These are phyloP conservation scores for Neospora caninum DNA, from an alignment of 169 alveolate genomes.

Conservation along the genomic window DNA sequence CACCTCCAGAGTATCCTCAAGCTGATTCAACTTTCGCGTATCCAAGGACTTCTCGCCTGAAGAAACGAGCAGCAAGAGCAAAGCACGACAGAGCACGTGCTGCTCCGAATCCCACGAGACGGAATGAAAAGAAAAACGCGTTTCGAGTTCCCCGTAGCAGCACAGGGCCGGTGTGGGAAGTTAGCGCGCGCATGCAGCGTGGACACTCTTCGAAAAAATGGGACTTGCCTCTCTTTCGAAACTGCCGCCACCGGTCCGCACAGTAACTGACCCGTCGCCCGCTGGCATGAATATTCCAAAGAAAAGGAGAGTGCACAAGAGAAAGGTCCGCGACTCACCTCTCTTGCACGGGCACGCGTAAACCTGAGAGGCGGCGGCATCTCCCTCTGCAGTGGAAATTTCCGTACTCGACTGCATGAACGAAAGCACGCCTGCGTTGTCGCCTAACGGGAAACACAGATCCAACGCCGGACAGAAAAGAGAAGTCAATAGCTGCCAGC, in stretches of 20 bases:
- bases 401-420: slow-evolving; percentile 19
- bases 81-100: background rate
- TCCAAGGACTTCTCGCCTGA: slow-evolving; percentile 14
- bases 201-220: too few relatives aligned
- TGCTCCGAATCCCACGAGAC: background rate
- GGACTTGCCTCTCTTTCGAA: too few relatives aligned
- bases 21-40: background rate
- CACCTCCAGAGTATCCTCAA: background rate
- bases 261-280: too few relatives aligned
- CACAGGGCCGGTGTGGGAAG: too few relatives aligned
- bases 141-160: too few relatives aligned
- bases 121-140: too few relatives aligned
- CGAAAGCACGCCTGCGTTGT: background rate
- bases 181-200: too few relatives aligned
- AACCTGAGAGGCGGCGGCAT: slow-evolving; percentile 39
- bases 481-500: background rate
- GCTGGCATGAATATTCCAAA: too few relatives aligned
- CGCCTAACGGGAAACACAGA: background rate
- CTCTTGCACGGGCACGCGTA: slow-evolving; percentile 64
- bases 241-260: too few relatives aligned
- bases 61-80: background rate
- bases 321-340: slow-evolving; percentile 1
- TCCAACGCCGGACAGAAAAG: background rate
- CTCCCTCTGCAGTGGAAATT: background rate
- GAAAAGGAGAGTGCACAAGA: too few relatives aligned